Conservation (phyloP, 2,329 filamentous ascomycete species). For the Xenosphaeropsis pyriputrescens region DNA sequence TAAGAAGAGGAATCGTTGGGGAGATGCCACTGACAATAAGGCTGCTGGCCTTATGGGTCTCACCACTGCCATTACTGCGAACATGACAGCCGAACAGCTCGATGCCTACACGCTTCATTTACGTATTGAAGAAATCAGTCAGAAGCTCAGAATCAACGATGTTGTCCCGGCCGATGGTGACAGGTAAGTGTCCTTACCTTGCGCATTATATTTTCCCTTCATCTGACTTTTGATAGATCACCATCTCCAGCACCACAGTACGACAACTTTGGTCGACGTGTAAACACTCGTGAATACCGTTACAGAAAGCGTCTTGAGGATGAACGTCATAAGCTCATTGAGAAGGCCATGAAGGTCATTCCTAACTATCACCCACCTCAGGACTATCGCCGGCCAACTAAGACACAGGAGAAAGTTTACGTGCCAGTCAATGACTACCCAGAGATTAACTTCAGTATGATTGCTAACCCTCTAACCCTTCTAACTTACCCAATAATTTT, state of each 20-base stretch:
- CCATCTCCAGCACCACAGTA: constrained; percentile 94
- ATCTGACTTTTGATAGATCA: constrained; percentile 43
- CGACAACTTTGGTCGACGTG: constrained; percentile 97
- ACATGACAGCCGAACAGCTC: constrained; percentile 97
- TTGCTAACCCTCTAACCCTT: constrained; percentile 94
- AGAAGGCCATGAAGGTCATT: constrained; percentile 99
- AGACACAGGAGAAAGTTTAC: constrained; percentile 99
- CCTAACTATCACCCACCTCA: constrained; percentile 98
- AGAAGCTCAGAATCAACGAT: constrained; percentile 98
- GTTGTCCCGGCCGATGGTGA: constrained; percentile 95
- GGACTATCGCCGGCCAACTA: constrained; percentile 96
- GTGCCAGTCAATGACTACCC: constrained; percentile 99
- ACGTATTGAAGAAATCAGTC: constrained; percentile 96
- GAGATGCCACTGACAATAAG: constrained; percentile 95
- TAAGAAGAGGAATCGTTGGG: constrained; percentile 99
- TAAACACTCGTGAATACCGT: constrained; percentile 96
- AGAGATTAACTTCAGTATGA: constrained; percentile 99
- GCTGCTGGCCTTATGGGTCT: constrained; percentile 95
- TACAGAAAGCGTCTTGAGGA: constrained; percentile 97
- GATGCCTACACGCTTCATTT: constrained; percentile 94
- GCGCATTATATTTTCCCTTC: neutral
- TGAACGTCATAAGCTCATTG: constrained; percentile 95
- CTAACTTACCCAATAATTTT: constrained; percentile 40
- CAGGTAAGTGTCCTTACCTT: constrained; percentile 43
- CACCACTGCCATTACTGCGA: constrained; percentile 87